Percentiles rank a stretch among this genome's conserved stretches.
Evolutionary conservation across 2,329 filamentous ascomycete genomes (phyloP).

Genomic region (Epichloe amarillans): DNA sequence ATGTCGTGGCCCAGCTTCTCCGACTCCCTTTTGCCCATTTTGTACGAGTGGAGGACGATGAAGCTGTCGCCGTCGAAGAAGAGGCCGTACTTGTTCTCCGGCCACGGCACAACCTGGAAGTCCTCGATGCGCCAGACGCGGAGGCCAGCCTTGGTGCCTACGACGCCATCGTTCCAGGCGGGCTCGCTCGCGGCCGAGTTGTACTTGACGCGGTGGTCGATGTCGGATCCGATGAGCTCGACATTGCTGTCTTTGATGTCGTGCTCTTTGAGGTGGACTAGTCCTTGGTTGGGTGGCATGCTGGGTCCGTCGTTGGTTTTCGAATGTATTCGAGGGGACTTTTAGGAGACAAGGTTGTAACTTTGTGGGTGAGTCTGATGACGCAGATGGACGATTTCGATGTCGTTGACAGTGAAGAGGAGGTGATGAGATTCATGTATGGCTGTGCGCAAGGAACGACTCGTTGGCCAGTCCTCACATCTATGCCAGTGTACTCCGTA

Average conservation of each 20-base stretch:
- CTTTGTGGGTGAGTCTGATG: too few relatives aligned
- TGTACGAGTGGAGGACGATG: slow-evolving; percentile 48
- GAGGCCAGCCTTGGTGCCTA: slow-evolving; percentile 41
- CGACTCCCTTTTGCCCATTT: slow-evolving; percentile 29
- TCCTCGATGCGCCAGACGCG: slow-evolving; percentile 54
- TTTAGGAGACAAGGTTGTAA: too few relatives aligned
- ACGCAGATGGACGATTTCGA: too few relatives aligned
- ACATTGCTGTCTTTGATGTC: slow-evolving; percentile 58
- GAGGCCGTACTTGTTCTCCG: slow-evolving; percentile 39
- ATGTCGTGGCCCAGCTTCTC: slow-evolving; percentile 46
- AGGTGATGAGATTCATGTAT: too few relatives aligned
- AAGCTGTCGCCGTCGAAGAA: slow-evolving; percentile 59
- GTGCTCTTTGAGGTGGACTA: slow-evolving; percentile 50
- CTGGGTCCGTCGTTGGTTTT: slow-evolving; percentile 6
- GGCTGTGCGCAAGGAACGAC: too few relatives aligned
- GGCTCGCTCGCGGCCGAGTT: slow-evolving; percentile 51
- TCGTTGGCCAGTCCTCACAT: too few relatives aligned
- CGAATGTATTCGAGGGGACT: too few relatives aligned
- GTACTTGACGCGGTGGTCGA: slow-evolving; percentile 57
- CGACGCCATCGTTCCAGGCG: slow-evolving; percentile 47
- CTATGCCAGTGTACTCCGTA: too few relatives aligned
- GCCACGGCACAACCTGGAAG: slow-evolving; percentile 51
- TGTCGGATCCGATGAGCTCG: slow-evolving; percentile 47
- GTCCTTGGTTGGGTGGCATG: slow-evolving; percentile 49
- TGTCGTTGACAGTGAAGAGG: too few relatives aligned